Evolutionary conservation across 202 grass and related monocot species (phyloP).

Genomic region (Eragrostis tef): DNA sequence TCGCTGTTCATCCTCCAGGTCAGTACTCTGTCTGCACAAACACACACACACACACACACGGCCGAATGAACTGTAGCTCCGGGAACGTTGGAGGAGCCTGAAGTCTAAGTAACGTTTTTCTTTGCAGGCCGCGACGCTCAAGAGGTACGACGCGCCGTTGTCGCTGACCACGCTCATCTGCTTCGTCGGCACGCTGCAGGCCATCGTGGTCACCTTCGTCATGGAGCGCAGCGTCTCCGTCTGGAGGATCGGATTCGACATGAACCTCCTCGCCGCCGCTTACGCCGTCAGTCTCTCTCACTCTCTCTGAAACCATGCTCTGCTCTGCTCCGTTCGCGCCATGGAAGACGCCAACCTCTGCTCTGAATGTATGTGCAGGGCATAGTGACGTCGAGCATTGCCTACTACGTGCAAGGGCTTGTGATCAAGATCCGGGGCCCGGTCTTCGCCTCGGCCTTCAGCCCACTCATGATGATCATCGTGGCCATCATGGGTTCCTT

Average conservation of each 20-base stretch:
- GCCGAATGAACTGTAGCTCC: background rate
- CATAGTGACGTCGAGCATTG: conserved; percentile 98
- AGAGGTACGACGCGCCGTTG: conserved; percentile 85
- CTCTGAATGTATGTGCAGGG: conserved; percentile 53
- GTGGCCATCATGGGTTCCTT: conserved; percentile 99
- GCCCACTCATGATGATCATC: conserved; percentile 97
- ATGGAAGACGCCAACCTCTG: too few species aligned
- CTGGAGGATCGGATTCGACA: conserved; percentile 93
- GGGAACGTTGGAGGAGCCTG: background rate
- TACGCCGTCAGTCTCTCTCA: conserved; percentile 78
- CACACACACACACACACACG: too few species aligned
- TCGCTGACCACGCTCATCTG: conserved; percentile 86
- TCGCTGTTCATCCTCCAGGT: conserved; percentile 98
- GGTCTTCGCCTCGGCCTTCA: conserved; percentile 96
- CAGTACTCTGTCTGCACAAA: too few species aligned
- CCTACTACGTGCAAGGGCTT: conserved; percentile 98
- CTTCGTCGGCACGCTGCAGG: conserved; percentile 93
- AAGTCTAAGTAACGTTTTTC: background rate
- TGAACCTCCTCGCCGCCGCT: conserved; percentile 97
- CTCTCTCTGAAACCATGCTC: too few species aligned
- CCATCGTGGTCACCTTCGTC: conserved; percentile 79
- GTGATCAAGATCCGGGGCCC: conserved; percentile 82
- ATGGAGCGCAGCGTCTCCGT: conserved; percentile 74
- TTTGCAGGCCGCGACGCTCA: conserved; percentile 70
- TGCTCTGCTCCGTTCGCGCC: conserved; percentile 25